These are phyloP conservation scores for Cryptococcus deneoformans DNA, from an alignment of 1,284 basidiomycete genomes.

Conservation along the genomic window DNA sequence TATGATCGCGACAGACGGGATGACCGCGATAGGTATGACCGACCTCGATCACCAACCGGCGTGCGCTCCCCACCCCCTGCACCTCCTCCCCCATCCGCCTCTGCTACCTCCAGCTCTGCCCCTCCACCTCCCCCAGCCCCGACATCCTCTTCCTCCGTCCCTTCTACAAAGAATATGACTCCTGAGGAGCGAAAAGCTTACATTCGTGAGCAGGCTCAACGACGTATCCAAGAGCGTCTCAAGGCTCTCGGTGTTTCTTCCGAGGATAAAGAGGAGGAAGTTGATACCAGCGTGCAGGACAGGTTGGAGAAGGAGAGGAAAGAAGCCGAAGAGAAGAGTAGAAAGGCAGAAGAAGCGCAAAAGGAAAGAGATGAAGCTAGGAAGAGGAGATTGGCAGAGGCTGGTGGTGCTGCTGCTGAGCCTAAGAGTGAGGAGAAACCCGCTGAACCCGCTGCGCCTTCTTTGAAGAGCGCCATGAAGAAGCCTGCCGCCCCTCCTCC, in stretches of 20 bases:
- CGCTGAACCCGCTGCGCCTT: conserved; percentile 25
- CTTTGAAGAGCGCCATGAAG: conserved; percentile 34
- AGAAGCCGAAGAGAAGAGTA: conserved; percentile 78
- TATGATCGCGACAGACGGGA: conserved; percentile 39
- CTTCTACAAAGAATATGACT: conserved; percentile 70
- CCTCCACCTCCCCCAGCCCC: conserved; percentile 53
- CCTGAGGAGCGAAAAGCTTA: conserved; percentile 78
- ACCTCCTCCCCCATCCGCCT: conserved; percentile 27
- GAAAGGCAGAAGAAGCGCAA: conserved; percentile 69
- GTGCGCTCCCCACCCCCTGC: conserved; percentile 27
- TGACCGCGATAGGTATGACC: conserved; percentile 21
- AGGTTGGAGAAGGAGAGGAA: conserved; percentile 76
- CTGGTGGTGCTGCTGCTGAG: conserved; percentile 50
- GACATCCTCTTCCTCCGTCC: conserved; percentile 56
- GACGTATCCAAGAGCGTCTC: conserved; percentile 82
- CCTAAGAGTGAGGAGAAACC: conserved; percentile 19
- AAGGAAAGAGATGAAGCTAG: conserved; percentile 69
- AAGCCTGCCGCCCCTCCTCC: conserved; percentile 41
- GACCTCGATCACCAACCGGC: conserved; percentile 27
- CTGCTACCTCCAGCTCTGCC: conserved; percentile 35
- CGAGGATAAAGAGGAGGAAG: conserved; percentile 50
- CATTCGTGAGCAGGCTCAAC: conserved; percentile 77
- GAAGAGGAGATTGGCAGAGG: conserved; percentile 58
- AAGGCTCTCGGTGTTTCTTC: conserved; percentile 74
- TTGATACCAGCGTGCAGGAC: conserved; percentile 77